These are phyloP conservation scores for Colletotrichum eleusines DNA, from an alignment of 2,329 filamentous ascomycete genomes.

Conservation along the genomic window DNA sequence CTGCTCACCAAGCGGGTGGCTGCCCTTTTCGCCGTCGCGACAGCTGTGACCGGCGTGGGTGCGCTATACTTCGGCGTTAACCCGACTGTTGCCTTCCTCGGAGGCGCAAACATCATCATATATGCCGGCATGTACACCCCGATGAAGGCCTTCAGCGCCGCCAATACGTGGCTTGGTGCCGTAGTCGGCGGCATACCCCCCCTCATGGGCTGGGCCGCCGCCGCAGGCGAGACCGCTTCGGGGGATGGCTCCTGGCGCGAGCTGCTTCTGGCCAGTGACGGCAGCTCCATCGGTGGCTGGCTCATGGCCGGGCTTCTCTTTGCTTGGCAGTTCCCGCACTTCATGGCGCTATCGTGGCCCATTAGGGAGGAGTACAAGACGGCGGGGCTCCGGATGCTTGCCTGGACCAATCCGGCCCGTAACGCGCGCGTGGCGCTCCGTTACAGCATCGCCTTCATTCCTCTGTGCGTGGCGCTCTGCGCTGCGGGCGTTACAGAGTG, in stretches of 20 bases:
- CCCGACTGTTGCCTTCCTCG: constrained; percentile 89
- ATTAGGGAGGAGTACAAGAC: constrained; percentile 90
- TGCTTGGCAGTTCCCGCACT: constrained; percentile 98
- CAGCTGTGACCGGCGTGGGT: constrained; percentile 76
- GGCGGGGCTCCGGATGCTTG: constrained; percentile 78
- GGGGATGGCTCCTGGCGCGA: constrained; percentile 81
- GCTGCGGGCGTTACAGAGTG: constrained; percentile 85
- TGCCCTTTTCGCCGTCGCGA: constrained; percentile 80
- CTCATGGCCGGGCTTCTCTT: constrained; percentile 86
- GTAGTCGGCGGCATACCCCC: constrained; percentile 94
- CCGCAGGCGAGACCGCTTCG: constrained; percentile 87
- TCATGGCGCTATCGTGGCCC: constrained; percentile 91
- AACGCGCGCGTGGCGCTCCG: constrained; percentile 90
- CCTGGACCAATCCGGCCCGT: constrained; percentile 86
- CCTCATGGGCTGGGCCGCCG: constrained; percentile 97
- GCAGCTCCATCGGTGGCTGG: constrained; percentile 82
- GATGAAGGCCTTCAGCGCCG: constrained; percentile 84
- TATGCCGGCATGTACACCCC: constrained; percentile 96
- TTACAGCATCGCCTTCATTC: constrained; percentile 88
- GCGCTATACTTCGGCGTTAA: constrained; percentile 92
- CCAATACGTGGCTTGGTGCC: constrained; percentile 96
- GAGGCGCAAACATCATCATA: constrained; percentile 84
- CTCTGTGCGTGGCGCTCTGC: constrained; percentile 85
- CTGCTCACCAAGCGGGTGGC: constrained; percentile 80
- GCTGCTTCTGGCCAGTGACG: constrained; percentile 76